These are phyloP conservation scores for Ceratobasidium sp. DNA, from an alignment of 1,284 basidiomycete genomes.

Conservation along the genomic window DNA sequence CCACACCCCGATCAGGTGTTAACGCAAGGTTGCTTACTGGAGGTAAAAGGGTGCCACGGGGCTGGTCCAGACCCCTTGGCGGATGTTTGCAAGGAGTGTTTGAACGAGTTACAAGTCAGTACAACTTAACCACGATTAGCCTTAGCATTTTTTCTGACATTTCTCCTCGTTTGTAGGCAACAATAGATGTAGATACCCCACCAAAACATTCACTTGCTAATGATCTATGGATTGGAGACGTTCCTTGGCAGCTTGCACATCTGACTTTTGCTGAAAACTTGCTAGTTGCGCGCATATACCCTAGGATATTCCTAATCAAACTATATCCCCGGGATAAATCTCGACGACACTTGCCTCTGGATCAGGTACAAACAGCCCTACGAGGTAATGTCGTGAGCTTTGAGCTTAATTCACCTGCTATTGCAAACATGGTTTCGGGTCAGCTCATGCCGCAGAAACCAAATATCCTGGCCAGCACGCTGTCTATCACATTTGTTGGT, in stretches of 20 bases:
- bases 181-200: not conserved
- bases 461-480: constrained; percentile 55
- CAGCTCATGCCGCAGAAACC: constrained; percentile 57
- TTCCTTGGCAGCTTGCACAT: constrained; percentile 53
- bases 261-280: constrained; percentile 56
- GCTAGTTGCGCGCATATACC: constrained; percentile 54
- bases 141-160: not conserved
- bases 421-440: constrained; percentile 57
- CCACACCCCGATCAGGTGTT: not conserved
- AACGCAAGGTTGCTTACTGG: constrained; percentile 1
- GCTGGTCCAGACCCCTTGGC: not conserved
- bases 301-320: constrained; percentile 57
- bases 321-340: constrained; percentile 54
- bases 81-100: constrained; percentile 12
- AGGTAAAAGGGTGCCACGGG: not conserved
- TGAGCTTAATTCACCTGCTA: constrained; percentile 52
- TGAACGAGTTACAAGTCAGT: not conserved
- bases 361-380: constrained; percentile 54
- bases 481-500: constrained; percentile 59
- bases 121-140: not conserved
- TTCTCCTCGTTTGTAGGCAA: not conserved
- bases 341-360: constrained; percentile 49
- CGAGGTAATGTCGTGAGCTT: constrained; percentile 59
- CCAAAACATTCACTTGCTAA: constrained; percentile 57
- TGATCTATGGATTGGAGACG: constrained; percentile 58